Conservation (phyloP, 441 rosid species). For the Bocquillonia castaneifolia region DNA sequence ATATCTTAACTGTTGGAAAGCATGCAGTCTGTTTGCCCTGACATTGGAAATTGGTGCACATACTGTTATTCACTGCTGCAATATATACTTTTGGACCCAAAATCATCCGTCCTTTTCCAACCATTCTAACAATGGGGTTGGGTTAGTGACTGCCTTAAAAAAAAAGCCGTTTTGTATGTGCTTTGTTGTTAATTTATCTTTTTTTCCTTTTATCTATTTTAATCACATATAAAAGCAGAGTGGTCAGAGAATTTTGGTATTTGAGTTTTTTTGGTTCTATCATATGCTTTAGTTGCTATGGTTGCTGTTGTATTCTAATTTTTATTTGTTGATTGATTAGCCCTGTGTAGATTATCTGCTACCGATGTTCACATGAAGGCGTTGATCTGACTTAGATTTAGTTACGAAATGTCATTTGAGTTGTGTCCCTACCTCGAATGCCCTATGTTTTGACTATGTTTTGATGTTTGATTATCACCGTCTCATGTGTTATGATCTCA, state of each 20-base stretch:
- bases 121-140: slow-evolving; percentile 29
- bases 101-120: slow-evolving; percentile 28
- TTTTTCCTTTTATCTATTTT: slow-evolving; percentile 11
- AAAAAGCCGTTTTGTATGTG: slow-evolving; percentile 36
- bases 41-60: slow-evolving; percentile 34
- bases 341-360: slow-evolving; percentile 22
- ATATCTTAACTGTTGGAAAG: slow-evolving; percentile 54
- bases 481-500: too few relatives aligned
- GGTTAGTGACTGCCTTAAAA: slow-evolving; percentile 30
- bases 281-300: slow-evolving; percentile 30
- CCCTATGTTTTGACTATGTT: too few relatives aligned
- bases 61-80: slow-evolving; percentile 35
- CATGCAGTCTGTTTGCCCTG: slow-evolving; percentile 35
- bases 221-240: slow-evolving; percentile 29
- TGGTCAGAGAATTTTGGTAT: slow-evolving; percentile 33
- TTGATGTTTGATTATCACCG: too few relatives aligned
- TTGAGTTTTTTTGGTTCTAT: slow-evolving; percentile 21
- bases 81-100: slow-evolving; percentile 28
- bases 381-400: neutral
- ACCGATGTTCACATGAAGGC: neutral
- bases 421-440: too few relatives aligned
- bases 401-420: too few relatives aligned
- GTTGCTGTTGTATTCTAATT: slow-evolving; percentile 26
- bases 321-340: slow-evolving; percentile 22
- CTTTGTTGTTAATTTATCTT: slow-evolving; percentile 39